phyloP scores from a whole-genome alignment of 345 rosid genomes.

The Euclidium syriacum region DNA sequence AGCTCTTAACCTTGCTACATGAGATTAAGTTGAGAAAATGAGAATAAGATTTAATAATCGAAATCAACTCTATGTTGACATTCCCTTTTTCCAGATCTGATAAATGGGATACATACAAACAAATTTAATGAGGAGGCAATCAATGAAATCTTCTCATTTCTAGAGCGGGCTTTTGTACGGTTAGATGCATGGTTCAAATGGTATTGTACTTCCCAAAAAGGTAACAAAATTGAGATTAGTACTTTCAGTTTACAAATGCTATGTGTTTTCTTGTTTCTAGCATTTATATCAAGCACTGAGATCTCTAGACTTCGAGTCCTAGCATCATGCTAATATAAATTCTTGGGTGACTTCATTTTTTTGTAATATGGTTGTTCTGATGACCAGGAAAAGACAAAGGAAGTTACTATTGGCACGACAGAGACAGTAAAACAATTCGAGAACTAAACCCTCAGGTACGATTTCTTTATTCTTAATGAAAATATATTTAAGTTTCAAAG shows the following conservation, averaged over 20 bases:
- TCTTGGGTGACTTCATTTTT: neutral
- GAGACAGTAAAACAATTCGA: conserved; percentile 52
- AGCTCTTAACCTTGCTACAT: neutral
- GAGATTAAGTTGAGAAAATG: no score
- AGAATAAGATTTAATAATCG: neutral
- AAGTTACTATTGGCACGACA: conserved; percentile 91
- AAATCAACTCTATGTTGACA: neutral
- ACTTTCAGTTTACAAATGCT: neutral
- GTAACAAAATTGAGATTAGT: conserved; percentile 30
- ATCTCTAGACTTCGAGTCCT: no score
- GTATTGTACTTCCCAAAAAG: conserved; percentile 83
- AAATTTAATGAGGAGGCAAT: conserved; percentile 54
- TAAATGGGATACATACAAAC: conserved; percentile 48
- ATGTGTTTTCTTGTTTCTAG: neutral
- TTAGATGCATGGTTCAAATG: conserved; percentile 90
- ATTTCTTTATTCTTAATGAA: neutral
- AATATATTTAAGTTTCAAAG: no score
- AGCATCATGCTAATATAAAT: neutral
- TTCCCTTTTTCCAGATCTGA: conserved; percentile 45
- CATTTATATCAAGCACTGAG: neutral
- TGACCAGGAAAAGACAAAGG: conserved; percentile 62
- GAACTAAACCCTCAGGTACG: conserved; percentile 83
- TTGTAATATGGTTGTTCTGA: neutral
- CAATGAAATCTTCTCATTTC: conserved; percentile 57
- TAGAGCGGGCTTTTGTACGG: conserved; percentile 62